Percentiles rank a stretch among this genome's conserved stretches.
Evolutionary conservation across 495 filamentous ascomycete species (phyloP).

Genomic region (Bacidia gigantensis): DNA sequence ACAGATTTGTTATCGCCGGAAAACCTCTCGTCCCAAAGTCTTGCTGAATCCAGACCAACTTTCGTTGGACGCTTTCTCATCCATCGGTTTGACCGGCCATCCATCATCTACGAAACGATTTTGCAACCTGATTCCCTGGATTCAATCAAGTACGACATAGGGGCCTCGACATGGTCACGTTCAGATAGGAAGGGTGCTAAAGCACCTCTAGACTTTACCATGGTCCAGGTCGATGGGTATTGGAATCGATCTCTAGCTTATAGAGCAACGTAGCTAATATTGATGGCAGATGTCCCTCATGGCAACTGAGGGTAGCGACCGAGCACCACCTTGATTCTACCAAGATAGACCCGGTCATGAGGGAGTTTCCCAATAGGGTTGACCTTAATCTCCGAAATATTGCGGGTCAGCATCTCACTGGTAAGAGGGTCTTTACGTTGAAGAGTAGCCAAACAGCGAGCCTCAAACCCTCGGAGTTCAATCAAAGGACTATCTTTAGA

Average conservation of each 20-base stretch:
- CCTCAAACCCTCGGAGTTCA: slow-evolving; percentile 23
- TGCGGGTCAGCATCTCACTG: neutral
- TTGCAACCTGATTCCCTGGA: neutral
- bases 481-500: slow-evolving; percentile 37
- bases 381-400: slow-evolving; percentile 1
- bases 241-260: too few species aligned
- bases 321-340: slow-evolving; percentile 20
- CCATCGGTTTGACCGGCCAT: slow-evolving; percentile 15
- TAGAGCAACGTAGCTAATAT: too few species aligned
- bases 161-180: slow-evolving; percentile 14
- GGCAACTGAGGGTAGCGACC: slow-evolving; percentile 26
- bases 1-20: slow-evolving; percentile 32
- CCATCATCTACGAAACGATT: slow-evolving; percentile 26
- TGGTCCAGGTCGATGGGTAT: slow-evolving; percentile 10
- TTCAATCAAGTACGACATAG: slow-evolving; percentile 8
- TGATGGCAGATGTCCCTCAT: slow-evolving; percentile 15
- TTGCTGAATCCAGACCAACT: slow-evolving; percentile 12
- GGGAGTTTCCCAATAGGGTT: slow-evolving; percentile 14
- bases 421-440: slow-evolving; percentile 10
- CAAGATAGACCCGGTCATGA: slow-evolving; percentile 17
- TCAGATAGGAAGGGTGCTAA: slow-evolving; percentile 2
- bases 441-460: neutral
- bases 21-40: slow-evolving; percentile 22
- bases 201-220: slow-evolving; percentile 10
- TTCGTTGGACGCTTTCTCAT: slow-evolving; percentile 34